Conservation (phyloP, 208 protist species). For the Angomonas ambiguus region DNA sequence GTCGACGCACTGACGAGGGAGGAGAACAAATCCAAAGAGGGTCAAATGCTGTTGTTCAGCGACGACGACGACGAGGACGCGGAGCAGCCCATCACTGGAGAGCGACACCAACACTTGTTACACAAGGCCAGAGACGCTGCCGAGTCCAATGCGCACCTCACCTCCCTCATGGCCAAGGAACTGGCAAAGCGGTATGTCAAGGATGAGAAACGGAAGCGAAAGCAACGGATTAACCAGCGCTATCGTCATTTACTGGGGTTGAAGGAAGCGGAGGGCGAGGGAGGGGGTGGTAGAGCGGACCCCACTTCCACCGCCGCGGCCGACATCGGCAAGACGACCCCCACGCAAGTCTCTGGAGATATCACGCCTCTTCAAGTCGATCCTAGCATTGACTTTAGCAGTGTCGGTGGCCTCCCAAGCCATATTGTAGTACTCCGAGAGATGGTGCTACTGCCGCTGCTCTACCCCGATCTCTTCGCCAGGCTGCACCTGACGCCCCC, state of each 20-base stretch:
- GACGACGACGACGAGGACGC: conserved; percentile 13
- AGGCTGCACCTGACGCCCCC: conserved; percentile 62
- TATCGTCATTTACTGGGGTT: conserved; percentile 27
- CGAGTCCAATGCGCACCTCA: conserved; percentile 53
- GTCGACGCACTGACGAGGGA: conserved; percentile 14
- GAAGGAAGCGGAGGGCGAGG: conserved; percentile 18
- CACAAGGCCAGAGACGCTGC: conserved; percentile 54
- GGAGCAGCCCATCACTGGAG: conserved; percentile 5
- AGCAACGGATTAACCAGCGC: conserved; percentile 22
- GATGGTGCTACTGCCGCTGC: conserved; percentile 80
- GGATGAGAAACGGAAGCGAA: conserved; percentile 12
- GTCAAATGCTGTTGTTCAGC: background rate
- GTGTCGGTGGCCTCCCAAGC: conserved; percentile 70
- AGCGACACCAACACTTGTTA: conserved; percentile 24
- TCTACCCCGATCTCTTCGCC: conserved; percentile 65
- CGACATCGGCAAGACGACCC: background rate
- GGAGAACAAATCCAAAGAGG: conserved; percentile 6
- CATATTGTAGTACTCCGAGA: conserved; percentile 75
- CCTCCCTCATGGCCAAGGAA: conserved; percentile 55
- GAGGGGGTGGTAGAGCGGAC: background rate
- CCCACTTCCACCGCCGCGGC: conserved; percentile 5
- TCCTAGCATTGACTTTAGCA: conserved; percentile 56
- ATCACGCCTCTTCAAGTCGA: conserved; percentile 65
- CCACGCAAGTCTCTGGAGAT: conserved; percentile 41
- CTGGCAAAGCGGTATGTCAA: conserved; percentile 23